Base-by-base conservation (phyloP, 306 rosid species). In the Cucumis hystrix region DNA sequence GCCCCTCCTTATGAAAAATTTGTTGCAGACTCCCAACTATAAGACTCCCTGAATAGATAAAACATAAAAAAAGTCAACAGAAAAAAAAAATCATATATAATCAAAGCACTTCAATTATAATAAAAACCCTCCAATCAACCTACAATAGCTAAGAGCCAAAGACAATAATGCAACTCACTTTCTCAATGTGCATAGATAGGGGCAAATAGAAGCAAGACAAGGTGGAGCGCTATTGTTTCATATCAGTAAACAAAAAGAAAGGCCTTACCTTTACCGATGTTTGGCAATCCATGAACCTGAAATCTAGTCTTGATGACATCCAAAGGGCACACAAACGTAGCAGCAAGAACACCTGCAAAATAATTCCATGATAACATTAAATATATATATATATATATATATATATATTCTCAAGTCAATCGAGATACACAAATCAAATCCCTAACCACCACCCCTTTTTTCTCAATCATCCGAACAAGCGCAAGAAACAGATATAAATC, bases 241-340 rank as follows among this genome's bases (percentile, higher is more conserved):
- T n/a, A 70, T 58, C 56, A 15, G 43, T 21, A 17, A 67, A 35
- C 33, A 71, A 35, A 52, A 47, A 17, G 25, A 66, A 66, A 82
- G 21, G 78, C 17, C 64, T 33, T 55, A 28, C 83, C 86, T 63
- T 82, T 85, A 14, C 79, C 74, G 47, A 87, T 80, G 64, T 84
- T 79, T 8, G 92, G 90, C 20, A 83, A 52, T 71, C 97, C 97
- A 64, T 91, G 93, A 75, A 91, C 97, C 86, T 91, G 97, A 79
- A 91, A 65, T 89, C 97, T 85, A 68, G 97, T 89, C 89, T 91
- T 91, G 83, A 91, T 91, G 20, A 91, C 97, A 84, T 89, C 97
- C 84, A 91, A 84, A 77, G 97, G 97, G 61, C 97, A 91, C 35
- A 91, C 97, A 71, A 91, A 91, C 5, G 97, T 88, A 65, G 97